Evolutionary conservation across 139 green algal species (phyloP), one percentile per base, ranked within the genome.

Genomic region (Picochlorum sp.): DNA sequence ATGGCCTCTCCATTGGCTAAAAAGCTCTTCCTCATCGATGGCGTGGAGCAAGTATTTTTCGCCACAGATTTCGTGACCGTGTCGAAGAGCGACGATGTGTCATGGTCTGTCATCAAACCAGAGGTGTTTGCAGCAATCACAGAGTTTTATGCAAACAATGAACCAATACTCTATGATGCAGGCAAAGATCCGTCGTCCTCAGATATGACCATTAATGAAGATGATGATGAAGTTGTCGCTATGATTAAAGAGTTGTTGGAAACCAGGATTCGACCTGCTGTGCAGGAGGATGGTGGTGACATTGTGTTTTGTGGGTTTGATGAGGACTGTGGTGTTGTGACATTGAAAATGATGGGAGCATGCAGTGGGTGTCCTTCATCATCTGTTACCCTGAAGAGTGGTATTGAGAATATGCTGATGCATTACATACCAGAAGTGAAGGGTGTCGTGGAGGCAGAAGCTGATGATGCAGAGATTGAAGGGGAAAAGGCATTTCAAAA

Each of bases 161-260:
- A 77, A 47, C 63, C 63, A 26, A 18, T 77, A 23, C 38, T 78
- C 20, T 71, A 71, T 37, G 71, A 78, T 21, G 51, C 10, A 21
- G 49, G 24, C 0, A 14, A 62, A 6, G 38, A 28, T 31, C 16
- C 14, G 2, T 58, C 49, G 10, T 49, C 58, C 2, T 64, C 66
- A 10, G 23, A 62, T 65, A 14, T 73, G 4, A 70, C 68, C 7
- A 63, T 20, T 5, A 45, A 71, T 16, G 65, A 73, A 20, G 65
- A 73, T n/a, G 66, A 73, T 26, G 65, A 73, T 64, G 70, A 96
- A 77, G 87, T 91, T 51, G 92, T 99, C 41, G 87, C 90, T 18
- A 97, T 98, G 91, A 98, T 99, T 77, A 98, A 98, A 84, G 94
- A 99, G 83, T 81, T 99, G 60, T 76, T 99, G 56, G 94, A 98